Evolutionary conservation across 208 protist genomes (phyloP).

Genomic region (Entamoeba moshkovskii): DNA sequence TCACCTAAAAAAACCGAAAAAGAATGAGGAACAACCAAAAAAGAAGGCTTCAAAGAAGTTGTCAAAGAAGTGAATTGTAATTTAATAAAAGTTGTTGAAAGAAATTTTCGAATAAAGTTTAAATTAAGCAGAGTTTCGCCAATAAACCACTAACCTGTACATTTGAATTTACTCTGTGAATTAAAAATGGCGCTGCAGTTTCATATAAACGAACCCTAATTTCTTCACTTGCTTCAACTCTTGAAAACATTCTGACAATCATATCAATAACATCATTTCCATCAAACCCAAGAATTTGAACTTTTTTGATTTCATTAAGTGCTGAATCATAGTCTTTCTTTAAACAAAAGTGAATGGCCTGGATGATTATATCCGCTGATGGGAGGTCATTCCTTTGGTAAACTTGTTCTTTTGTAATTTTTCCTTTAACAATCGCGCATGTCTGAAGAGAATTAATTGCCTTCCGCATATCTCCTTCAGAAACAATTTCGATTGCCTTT

Average conservation of each 20-base stretch:
- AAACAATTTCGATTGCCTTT: conserved; percentile 84
- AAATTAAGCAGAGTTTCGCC: background rate
- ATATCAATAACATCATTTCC: background rate
- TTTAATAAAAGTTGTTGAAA: too few relatives aligned
- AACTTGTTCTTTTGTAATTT: conserved; percentile 84
- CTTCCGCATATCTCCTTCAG: conserved; percentile 50
- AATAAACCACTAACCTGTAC: background rate
- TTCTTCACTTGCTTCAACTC: background rate
- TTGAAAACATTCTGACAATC: background rate
- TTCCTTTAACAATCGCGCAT: conserved; percentile 73
- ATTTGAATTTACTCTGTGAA: background rate
- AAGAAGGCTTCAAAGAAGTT: background rate
- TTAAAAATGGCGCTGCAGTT: background rate
- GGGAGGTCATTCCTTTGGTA: conserved; percentile 94
- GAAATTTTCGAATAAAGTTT: background rate
- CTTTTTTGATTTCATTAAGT: background rate
- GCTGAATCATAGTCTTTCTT: background rate
- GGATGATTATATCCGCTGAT: background rate
- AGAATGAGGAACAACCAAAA: background rate
- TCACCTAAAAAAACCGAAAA: background rate
- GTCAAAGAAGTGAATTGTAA: background rate
- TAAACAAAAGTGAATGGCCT: background rate
- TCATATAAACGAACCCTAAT: background rate
- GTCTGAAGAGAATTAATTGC: conserved; percentile 92
- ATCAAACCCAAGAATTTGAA: background rate